Evolutionary conservation across 2,329 filamentous ascomycete genomes (phyloP).

Genomic region (Bisporella sp.): DNA sequence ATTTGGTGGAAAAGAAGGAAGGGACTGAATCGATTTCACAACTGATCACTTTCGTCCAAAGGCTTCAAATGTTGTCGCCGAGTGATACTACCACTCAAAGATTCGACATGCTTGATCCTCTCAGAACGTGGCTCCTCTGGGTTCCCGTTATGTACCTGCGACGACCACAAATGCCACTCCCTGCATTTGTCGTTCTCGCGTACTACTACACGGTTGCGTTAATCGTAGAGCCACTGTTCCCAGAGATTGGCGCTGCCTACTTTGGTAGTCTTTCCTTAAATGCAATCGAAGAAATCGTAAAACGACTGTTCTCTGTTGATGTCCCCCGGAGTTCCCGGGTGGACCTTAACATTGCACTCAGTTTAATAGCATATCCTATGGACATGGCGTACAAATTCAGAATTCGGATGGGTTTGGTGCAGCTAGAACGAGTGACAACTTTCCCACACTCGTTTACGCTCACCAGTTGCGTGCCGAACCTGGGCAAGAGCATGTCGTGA

Average conservation of each 20-base stretch:
- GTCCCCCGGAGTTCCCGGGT: conserved; percentile 48
- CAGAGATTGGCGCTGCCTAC: conserved; percentile 83
- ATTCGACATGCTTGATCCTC: conserved; percentile 81
- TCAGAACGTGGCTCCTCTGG: conserved; percentile 95
- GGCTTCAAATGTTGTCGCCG: conserved; percentile 63
- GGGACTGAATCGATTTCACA: conserved; percentile 63
- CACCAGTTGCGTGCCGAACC: too few species aligned
- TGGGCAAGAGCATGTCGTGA: too few species aligned
- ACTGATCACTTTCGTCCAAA: conserved; percentile 65
- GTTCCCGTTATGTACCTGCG: conserved; percentile 80
- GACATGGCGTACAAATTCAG: conserved; percentile 64
- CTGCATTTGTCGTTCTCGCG: conserved; percentile 71
- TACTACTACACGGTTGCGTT: conserved; percentile 89
- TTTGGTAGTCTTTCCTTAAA: conserved; percentile 73
- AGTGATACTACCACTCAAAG: conserved; percentile 70
- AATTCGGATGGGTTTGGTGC: conserved; percentile 59
- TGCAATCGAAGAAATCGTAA: conserved; percentile 81
- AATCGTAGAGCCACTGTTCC: conserved; percentile 83
- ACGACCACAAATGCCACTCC: conserved; percentile 66
- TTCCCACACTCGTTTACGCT: too few species aligned
- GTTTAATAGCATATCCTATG: conserved; percentile 66
- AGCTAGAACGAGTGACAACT: conserved; percentile 50
- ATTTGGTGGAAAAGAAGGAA: conserved; percentile 62
- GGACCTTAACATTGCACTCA: conserved; percentile 53
- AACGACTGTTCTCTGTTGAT: conserved; percentile 64